Base-by-base conservation (phyloP, 371 early-diverging fungal species). In the Actinomortierella ambigua region DNA sequence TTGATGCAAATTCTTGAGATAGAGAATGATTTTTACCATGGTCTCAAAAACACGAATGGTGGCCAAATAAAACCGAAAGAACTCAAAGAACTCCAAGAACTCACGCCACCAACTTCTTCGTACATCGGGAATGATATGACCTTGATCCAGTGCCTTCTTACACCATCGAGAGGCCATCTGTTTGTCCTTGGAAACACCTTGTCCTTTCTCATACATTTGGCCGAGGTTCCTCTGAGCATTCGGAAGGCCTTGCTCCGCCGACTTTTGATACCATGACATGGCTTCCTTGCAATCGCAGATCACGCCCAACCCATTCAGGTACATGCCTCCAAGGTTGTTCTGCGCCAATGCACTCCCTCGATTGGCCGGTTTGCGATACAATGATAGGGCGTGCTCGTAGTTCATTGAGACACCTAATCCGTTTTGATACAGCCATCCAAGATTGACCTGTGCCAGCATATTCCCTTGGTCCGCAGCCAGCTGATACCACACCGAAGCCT, bases 271-370 rank as follows among this genome's bases (percentile, higher is more conserved):
- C 88, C 89, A 93, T 47, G 77, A 57, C 23, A 92, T 85, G 5
- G 94, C 94, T 40, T 84, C 78, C 3, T 66, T 51, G 13, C 87
- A 64, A 53, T 90, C 76, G 63, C 84, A 83, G 48, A 83, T 81
- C 6, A 90, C 85, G 26, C 92, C 93, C 53, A 88, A 79, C 29
- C 94, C 95, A 29, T 92, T 89, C 77, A 93, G 93, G 66, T 91
- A 92, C 58, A 91, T 90, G 68, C 91, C 88, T 0, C 90, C 94
- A 47, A 93, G 81, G 50, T 93, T 93, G 79, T 91, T 92, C 75
- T 91, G 88, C 15, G 91, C 88, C 1, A 92, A 92, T 0, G 87
- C 83, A 52, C 85, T 85, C 20, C 83, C 84, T 55, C 84, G 85
- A 17, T 66, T 76, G 0, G 93, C 90, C 3, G 89, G 82, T 1